Base-by-base conservation (phyloP, 306 rosid genomes). In the Lupinus albus region DNA sequence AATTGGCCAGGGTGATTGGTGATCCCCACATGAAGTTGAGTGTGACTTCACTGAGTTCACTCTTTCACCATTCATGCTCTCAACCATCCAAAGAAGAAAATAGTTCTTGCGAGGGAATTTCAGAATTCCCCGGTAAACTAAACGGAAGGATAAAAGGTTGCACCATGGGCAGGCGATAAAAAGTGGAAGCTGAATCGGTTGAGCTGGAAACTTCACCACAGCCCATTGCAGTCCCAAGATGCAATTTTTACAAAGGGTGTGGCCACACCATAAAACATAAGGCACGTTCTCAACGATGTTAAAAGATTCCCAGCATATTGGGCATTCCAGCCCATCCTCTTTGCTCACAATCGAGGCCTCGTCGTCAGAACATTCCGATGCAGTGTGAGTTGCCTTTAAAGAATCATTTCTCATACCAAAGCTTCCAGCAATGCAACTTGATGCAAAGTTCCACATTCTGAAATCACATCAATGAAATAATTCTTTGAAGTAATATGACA, bases 81-180 rank as follows among this genome's bases (percentile, higher is more conserved):
- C 98, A 67, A 93, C 90, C 98, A 93, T 93, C 98, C 98, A 93
- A 12, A 93, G 87, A 76, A 93, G 98, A 71, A 93, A 93, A 85
- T 86, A 89, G 80, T 93, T 93, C 86, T 93, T 93, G 65, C 87
- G 89, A 68, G 98, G 98, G 84, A 86, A 93, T 72, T 48, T 83
- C 42, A 93, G 96, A 67, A 59, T 80, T 74, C 98, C 98, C 35
- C 82, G 74, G 67, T 88, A 88, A 76, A 93, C 89, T 57, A 93
- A 46, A 39, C 98, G 96, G 39, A 93, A 89, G 68, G 98, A 93
- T 72, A 93, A 52, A 52, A 89, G 87, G 77, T 86, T 89, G 88
- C 98, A 93, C 97, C 98, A 93, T 11, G 98, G 98, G 76, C 98
- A 93, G 53, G 97, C 83, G 32, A 93, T 88, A 65, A 93, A 93